These are phyloP conservation scores for Sclerotinia borealis DNA, from an alignment of 2,329 filamentous ascomycete genomes.

Conservation along the genomic window DNA sequence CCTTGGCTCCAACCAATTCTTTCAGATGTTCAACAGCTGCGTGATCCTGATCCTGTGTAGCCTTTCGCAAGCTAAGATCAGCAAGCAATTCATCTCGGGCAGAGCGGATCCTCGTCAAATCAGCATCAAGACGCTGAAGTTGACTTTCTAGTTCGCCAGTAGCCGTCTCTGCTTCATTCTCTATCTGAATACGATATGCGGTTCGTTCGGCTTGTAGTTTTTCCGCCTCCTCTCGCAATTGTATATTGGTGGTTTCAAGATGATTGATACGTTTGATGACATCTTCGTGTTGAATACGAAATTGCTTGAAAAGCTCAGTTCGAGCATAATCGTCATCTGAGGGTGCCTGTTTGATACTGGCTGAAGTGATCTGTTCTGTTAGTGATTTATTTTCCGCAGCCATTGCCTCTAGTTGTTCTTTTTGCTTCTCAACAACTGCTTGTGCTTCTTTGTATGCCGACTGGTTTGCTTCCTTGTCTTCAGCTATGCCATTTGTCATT, in stretches of 20 bases:
- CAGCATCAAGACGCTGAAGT: conserved; percentile 72
- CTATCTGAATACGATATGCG: conserved; percentile 71
- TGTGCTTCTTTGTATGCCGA: conserved; percentile 70
- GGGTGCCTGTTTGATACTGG: conserved; percentile 62
- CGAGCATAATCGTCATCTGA: conserved; percentile 91
- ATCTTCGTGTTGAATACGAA: conserved; percentile 87
- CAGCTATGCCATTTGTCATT: conserved; percentile 46
- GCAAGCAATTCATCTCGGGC: conserved; percentile 79
- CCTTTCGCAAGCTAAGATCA: conserved; percentile 73
- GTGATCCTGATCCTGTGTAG: conserved; percentile 70
- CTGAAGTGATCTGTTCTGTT: conserved; percentile 71
- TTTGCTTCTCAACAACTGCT: conserved; percentile 73
- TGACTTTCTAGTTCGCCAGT: conserved; percentile 77
- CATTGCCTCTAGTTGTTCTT: conserved; percentile 77
- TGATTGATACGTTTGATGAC: conserved; percentile 88
- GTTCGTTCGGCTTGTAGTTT: conserved; percentile 81
- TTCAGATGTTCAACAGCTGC: conserved; percentile 66
- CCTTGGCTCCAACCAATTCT: conserved; percentile 72
- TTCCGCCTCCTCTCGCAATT: conserved; percentile 77
- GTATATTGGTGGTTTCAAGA: conserved; percentile 80
- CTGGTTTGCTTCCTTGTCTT: conserved; percentile 61
- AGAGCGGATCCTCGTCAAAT: conserved; percentile 79
- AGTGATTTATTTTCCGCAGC: conserved; percentile 69
- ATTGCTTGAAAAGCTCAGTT: conserved; percentile 87
- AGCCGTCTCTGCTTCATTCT: conserved; percentile 68